These are phyloP conservation scores for Leishmania mexicana DNA, from an alignment of 208 protist species.

Conservation along the genomic window DNA sequence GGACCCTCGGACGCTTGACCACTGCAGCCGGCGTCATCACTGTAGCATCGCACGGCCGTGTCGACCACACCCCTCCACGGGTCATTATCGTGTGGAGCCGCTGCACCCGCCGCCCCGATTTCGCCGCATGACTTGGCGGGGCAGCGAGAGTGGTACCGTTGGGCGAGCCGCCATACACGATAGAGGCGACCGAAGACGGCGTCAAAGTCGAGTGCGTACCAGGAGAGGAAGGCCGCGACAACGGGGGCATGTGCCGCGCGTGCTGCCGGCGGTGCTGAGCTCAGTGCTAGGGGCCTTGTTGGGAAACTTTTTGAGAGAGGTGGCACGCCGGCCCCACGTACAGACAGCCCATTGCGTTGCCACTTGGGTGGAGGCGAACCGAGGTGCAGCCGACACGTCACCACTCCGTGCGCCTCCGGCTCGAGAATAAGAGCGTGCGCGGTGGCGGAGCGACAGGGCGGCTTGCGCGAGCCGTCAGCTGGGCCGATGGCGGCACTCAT, in stretches of 20 bases:
- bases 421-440: conserved; percentile 16
- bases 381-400: conserved; percentile 21
- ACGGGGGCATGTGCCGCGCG: not conserved
- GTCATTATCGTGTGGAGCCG: not conserved
- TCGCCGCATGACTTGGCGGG: not conserved
- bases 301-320: not conserved
- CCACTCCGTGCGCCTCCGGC: conserved; percentile 11
- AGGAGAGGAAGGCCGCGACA: conserved; percentile 13
- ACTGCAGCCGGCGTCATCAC: not conserved
- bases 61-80: conserved; percentile 8
- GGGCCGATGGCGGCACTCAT: not conserved
- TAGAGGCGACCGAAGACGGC: conserved; percentile 9
- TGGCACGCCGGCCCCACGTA: not conserved
- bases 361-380: not conserved
- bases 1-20: not conserved
- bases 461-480: not conserved
- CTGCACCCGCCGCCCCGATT: not conserved
- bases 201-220: conserved; percentile 28
- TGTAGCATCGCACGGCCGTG: not conserved
- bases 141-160: not conserved
- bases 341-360: not conserved
- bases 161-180: conserved; percentile 2
- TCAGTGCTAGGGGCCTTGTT: not conserved
- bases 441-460: not conserved
- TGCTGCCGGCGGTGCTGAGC: not conserved